Conservation (phyloP, 2,329 filamentous ascomycete genomes). For the Cadophora sp. region DNA sequence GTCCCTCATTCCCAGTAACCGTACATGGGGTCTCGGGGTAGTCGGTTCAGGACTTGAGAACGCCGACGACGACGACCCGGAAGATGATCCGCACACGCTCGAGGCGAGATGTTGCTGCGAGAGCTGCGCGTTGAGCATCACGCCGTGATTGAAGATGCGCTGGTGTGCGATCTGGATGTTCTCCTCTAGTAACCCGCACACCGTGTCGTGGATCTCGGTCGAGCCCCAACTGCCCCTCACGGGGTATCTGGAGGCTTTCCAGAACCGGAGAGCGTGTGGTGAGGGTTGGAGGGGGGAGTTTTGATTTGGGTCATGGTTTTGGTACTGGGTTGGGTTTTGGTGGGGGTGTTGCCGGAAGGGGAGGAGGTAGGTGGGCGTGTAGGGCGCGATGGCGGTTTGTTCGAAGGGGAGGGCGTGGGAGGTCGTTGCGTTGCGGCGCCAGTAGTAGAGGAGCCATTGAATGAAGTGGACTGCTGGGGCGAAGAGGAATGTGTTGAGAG, state of each 20-base stretch:
- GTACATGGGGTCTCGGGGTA: not conserved
- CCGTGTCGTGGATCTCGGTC: not conserved
- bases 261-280: conserved; percentile 4
- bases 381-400: conserved; percentile 15
- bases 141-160: conserved; percentile 11
- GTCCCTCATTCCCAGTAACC: not conserved
- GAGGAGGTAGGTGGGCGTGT: conserved; percentile 7
- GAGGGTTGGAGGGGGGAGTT: not conserved
- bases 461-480: conserved; percentile 19
- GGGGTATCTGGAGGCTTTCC: conserved; percentile 11
- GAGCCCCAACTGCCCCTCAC: conserved; percentile 20
- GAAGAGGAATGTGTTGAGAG: conserved; percentile 19
- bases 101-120: not conserved
- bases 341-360: not conserved
- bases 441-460: conserved; percentile 21
- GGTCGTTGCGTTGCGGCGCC: conserved; percentile 14
- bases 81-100: not conserved
- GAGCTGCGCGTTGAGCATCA: conserved; percentile 11
- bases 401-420: conserved; percentile 10
- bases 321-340: not conserved
- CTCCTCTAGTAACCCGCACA: conserved; percentile 16
- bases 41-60: not conserved
- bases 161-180: conserved; percentile 18
- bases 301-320: not conserved
- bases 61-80: not conserved